Evolutionary conservation across 2,329 filamentous ascomycete genomes (phyloP).

Genomic region (Fonsecaea pedrosoi): DNA sequence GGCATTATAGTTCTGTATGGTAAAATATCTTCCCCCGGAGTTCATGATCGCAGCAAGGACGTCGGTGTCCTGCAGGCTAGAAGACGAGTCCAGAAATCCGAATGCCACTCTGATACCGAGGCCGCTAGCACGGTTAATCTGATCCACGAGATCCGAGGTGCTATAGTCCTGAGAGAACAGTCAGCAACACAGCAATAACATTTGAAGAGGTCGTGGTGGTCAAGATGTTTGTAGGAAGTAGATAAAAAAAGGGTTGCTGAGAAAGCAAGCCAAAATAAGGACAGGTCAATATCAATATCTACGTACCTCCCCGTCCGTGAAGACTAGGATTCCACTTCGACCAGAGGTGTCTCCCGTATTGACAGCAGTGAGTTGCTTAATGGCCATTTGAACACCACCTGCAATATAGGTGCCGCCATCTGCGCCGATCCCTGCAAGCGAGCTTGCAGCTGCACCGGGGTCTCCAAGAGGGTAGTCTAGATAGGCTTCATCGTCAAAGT

Average conservation of each 20-base stretch:
- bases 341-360: not conserved
- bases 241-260: not conserved
- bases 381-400: not conserved
- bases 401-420: conserved; percentile 1
- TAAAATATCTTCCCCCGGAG: not conserved
- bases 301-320: conserved; percentile 1
- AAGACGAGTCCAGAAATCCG: not conserved
- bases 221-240: not conserved
- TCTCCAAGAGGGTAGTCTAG: conserved; percentile 5
- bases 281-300: not conserved
- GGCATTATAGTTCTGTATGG: conserved; percentile 5
- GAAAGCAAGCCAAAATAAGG: not conserved
- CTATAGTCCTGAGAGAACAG: not conserved
- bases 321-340: conserved; percentile 5
- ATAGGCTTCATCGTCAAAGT: conserved; percentile 5
- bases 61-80: not conserved
- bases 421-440: not conserved
- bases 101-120: conserved; percentile 3
- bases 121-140: conserved; percentile 1
- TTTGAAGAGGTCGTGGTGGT: not conserved
- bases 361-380: not conserved
- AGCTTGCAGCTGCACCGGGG: not conserved
- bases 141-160: not conserved
- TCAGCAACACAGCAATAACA: not conserved
- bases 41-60: not conserved